Evolutionary conservation across 1,284 basidiomycete genomes (phyloP).

Genomic region (Naganishia liquefaciens): DNA sequence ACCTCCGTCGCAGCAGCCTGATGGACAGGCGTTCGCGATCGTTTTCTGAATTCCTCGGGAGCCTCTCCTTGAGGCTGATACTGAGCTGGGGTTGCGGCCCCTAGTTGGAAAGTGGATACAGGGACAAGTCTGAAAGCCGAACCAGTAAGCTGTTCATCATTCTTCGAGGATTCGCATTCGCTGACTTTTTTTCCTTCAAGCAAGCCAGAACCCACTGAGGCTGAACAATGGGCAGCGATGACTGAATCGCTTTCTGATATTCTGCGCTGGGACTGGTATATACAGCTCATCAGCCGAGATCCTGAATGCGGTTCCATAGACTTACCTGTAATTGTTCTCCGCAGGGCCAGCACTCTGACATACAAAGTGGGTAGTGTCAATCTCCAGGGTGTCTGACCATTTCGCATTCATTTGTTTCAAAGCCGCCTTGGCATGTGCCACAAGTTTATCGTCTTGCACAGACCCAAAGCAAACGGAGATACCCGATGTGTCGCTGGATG

Average conservation of each 20-base stretch:
- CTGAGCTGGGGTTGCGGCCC: constrained; percentile 45
- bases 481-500: constrained; percentile 75
- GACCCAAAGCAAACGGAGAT: constrained; percentile 90
- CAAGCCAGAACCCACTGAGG: constrained; percentile 89
- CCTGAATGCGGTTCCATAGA: neutral
- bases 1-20: too few relatives aligned
- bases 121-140: constrained; percentile 69
- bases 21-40: too few relatives aligned
- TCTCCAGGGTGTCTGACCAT: constrained; percentile 88
- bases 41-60: constrained; percentile 30
- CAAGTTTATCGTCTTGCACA: constrained; percentile 70
- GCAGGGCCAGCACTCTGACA: constrained; percentile 75
- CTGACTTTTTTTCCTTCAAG: constrained; percentile 73
- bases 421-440: constrained; percentile 75
- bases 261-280: constrained; percentile 74
- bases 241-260: constrained; percentile 84
- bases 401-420: constrained; percentile 79
- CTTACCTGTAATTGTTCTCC: constrained; percentile 58
- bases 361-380: constrained; percentile 95
- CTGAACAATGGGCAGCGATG: constrained; percentile 86
- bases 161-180: constrained; percentile 33
- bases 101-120: constrained; percentile 77
- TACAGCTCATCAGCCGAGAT: too few relatives aligned
- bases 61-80: constrained; percentile 16
- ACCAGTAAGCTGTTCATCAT: constrained; percentile 2